phyloP scores from a whole-genome alignment of 2,329 filamentous ascomycete species.

The Botryotinia convoluta region DNA sequence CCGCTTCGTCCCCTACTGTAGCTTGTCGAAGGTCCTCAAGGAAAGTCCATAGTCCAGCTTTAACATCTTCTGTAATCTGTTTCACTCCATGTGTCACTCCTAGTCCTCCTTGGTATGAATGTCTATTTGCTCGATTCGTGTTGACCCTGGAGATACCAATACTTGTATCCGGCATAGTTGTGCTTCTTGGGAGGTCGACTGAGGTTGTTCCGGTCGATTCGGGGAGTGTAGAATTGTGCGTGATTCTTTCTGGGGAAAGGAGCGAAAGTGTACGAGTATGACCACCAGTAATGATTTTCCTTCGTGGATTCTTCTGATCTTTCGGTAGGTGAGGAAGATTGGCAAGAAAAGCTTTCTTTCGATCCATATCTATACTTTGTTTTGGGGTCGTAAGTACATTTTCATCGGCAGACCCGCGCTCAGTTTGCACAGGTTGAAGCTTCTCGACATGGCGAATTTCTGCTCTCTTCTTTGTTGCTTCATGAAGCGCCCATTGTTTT shows the following conservation, averaged over 20 bases:
- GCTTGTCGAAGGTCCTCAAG: conserved; percentile 93
- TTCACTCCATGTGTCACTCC: conserved; percentile 37
- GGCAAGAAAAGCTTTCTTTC: conserved; percentile 65
- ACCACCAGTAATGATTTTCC: conserved; percentile 67
- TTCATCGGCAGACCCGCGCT: conserved; percentile 30
- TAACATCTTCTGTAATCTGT: conserved; percentile 66
- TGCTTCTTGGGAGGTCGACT: conserved; percentile 28
- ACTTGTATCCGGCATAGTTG: conserved; percentile 37
- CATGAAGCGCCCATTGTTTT: conserved; percentile 76
- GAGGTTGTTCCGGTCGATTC: conserved; percentile 41
- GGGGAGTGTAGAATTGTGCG: conserved; percentile 30
- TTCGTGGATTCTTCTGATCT: conserved; percentile 41
- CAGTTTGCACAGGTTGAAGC: conserved; percentile 50
- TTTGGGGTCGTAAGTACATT: conserved; percentile 25
- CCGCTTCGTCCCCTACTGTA: conserved; percentile 89
- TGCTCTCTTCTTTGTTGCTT: conserved; percentile 71
- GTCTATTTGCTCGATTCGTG: conserved; percentile 31
- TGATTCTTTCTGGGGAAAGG: conserved; percentile 58
- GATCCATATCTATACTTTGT: conserved; percentile 62
- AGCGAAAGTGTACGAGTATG: conserved; percentile 71
- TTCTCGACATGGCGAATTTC: conserved; percentile 61
- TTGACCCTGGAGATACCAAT: conserved; percentile 33
- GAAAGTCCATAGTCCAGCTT: conserved; percentile 88
- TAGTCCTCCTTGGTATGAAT: conserved; percentile 36
- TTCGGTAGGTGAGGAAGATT: conserved; percentile 40